Base-by-base conservation (phyloP, 1,284 basidiomycete genomes). In the Puccinia novopanici region DNA sequence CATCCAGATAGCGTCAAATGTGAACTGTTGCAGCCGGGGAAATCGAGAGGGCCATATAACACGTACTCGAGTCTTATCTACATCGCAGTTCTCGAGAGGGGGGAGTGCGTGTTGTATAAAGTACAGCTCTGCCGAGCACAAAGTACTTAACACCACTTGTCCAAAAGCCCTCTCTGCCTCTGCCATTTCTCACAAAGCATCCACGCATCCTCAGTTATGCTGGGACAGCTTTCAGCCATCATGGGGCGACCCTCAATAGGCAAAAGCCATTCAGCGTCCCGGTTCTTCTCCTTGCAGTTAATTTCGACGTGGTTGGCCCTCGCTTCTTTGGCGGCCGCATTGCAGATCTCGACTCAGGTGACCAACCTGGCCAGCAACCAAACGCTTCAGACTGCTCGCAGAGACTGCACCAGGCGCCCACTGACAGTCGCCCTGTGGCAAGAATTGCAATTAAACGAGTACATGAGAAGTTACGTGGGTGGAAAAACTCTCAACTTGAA, bases 391-490 rank as follows among this genome's bases (percentile, higher is more conserved):
- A 54, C 2, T 30, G 24, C 68, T 37, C 48, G 68, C 22, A 52
- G 52, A 52, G 52, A 54, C 54, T 71, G 68, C 48, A 52, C 68
- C 48, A 30, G 48, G 45, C 68, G 34, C 17, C 68, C 68, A 4
- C 68, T 71, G 15, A 52, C 68, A 19, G 34, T 24, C 34, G 42
- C 40, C 22, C 42, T 73, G 52, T 80, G 79, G 79, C 61, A 74
- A 45, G 52, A 67, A n/a, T 37, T 80, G 22, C 59, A 80, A 22
- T 55, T 80, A 37, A 40, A 80, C 22, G 48, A 65, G 37, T 80
- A 74, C 34, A 65, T 80, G 59, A 65, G 52, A 40, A 42, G 54
- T 55, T 80, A 74, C 48, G 30, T 27, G 3, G 79, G 72, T 24
- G 79, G 79, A 27, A 63, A 68, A 27, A 74, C 70, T 42, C 61